These are phyloP conservation scores for Coelastrella sp. DNA, from an alignment of 139 green algal species.

Conservation along the genomic window DNA sequence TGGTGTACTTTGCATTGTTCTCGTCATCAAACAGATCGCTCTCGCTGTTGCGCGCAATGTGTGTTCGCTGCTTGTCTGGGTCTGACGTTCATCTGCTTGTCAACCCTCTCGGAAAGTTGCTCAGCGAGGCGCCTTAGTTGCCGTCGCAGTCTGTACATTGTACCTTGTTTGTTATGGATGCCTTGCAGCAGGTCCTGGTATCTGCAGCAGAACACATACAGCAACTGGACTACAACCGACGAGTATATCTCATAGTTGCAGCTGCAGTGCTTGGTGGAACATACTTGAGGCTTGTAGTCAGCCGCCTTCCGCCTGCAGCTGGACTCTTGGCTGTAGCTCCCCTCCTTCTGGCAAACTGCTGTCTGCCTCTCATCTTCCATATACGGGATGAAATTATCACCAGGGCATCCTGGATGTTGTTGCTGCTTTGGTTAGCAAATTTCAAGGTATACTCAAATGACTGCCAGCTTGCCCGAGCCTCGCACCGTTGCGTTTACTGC, in stretches of 20 bases:
- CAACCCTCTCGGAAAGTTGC: background rate
- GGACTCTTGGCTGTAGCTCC: background rate
- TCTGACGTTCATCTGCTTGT: background rate
- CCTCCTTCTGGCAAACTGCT: background rate
- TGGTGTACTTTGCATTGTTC: no score
- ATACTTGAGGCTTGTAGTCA: constrained; percentile 5
- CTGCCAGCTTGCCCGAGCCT: background rate
- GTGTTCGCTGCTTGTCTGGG: background rate
- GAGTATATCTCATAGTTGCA: background rate
- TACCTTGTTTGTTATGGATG: background rate
- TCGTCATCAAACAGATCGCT: no score
- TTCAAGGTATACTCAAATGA: constrained; percentile 28
- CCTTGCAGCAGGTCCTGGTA: background rate
- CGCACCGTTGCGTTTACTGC: background rate
- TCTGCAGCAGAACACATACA: background rate
- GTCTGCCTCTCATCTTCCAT: background rate
- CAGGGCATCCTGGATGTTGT: background rate
- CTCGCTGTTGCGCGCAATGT: no score
- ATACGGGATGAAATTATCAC: background rate
- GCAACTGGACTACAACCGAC: background rate
- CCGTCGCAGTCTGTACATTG: no score
- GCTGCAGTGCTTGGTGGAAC: background rate
- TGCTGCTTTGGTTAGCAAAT: constrained; percentile 36
- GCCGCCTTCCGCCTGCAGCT: background rate
- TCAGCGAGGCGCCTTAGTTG: background rate